These are phyloP conservation scores for Suhomyces panamericanus DNA, from an alignment of 1,139 yeast genomes.

Conservation along the genomic window DNA sequence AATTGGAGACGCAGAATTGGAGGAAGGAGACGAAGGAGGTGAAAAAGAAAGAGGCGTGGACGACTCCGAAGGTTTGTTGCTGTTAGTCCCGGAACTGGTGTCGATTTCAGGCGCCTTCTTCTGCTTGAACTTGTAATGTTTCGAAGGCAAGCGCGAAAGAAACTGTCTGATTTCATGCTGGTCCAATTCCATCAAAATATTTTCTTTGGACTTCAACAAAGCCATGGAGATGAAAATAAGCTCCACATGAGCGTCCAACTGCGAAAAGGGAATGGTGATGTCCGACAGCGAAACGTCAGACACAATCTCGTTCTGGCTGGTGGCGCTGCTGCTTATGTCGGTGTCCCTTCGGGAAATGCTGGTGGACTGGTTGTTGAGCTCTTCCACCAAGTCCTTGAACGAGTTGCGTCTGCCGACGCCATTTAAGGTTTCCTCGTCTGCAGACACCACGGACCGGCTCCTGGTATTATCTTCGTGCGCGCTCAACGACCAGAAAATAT, in stretches of 20 bases:
- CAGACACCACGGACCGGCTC: constrained; percentile 3
- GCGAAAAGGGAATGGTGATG: constrained; percentile 56
- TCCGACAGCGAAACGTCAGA: neutral
- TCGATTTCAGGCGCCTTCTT: constrained; percentile 13
- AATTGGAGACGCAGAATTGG: constrained; percentile 11
- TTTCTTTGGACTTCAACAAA: constrained; percentile 75
- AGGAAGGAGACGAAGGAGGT: constrained; percentile 12
- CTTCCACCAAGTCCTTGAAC: constrained; percentile 35
- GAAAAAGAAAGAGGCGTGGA: constrained; percentile 14
- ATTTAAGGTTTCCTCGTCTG: constrained; percentile 4
- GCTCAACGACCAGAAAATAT: constrained; percentile 42
- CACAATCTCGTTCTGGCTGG: neutral
- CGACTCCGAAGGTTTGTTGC: constrained; percentile 13
- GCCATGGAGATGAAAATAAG: constrained; percentile 77
- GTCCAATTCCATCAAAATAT: constrained; percentile 78
- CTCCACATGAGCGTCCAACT: constrained; percentile 76
- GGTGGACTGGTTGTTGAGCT: constrained; percentile 19
- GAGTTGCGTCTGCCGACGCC: constrained; percentile 23
- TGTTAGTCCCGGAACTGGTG: neutral
- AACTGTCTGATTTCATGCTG: constrained; percentile 86
- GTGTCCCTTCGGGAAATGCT: constrained; percentile 17
- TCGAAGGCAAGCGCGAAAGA: constrained; percentile 56
- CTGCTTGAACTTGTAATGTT: constrained; percentile 41
- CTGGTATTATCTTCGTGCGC: constrained; percentile 13
- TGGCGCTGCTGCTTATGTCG: constrained; percentile 4